These are phyloP conservation scores for Ricinus communis DNA, from an alignment of 345 rosid genomes.

Conservation along the genomic window DNA sequence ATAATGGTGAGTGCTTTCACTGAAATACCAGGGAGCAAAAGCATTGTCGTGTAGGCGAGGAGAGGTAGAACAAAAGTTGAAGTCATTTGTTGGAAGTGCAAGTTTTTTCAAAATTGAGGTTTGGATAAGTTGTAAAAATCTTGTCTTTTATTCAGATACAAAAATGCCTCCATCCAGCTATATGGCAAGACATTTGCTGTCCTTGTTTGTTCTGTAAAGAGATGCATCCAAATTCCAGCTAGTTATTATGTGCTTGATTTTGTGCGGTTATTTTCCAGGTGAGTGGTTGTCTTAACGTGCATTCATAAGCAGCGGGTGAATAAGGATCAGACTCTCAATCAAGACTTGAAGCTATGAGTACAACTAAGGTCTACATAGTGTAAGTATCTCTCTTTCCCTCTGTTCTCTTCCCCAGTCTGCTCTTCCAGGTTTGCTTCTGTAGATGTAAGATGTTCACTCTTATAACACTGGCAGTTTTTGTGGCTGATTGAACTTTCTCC, in stretches of 20 bases:
- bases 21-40: background rate
- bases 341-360: slow-evolving; percentile 11
- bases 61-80: no score
- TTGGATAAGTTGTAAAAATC: no score
- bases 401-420: background rate
- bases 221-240: background rate
- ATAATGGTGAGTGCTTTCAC: background rate
- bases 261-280: slow-evolving; percentile 9
- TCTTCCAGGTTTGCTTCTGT: no score
- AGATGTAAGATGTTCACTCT: background rate
- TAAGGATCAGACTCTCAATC: background rate
- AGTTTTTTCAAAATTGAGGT: no score
- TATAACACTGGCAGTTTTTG: no score
- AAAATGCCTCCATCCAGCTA: no score
- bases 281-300: background rate
- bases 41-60: background rate
- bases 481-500: no score
- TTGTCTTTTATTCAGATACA: no score
- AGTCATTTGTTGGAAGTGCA: no score
- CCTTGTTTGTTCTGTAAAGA: background rate
- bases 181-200: background rate
- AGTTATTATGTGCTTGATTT: background rate
- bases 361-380: slow-evolving; percentile 24
- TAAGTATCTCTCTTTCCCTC: background rate
- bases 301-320: no score